These are phyloP conservation scores for Aspergillus pseudotamarii DNA, from an alignment of 2,329 filamentous ascomycete genomes.

Conservation along the genomic window DNA sequence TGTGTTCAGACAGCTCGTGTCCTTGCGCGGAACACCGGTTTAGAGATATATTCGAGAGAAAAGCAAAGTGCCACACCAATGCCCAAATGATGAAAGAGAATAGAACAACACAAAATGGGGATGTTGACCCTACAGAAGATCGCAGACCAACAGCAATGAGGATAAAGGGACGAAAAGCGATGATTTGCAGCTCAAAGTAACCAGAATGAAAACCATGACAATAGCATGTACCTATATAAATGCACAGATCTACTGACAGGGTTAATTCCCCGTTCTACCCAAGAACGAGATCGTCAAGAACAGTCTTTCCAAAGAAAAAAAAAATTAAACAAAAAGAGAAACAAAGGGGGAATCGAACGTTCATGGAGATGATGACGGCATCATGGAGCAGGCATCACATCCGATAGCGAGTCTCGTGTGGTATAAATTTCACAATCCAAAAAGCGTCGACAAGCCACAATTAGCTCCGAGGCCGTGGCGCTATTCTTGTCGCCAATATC, in stretches of 20 bases:
- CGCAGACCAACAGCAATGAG: neutral
- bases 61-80: slow-evolving; percentile 2
- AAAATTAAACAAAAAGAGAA: slow-evolving; percentile 25
- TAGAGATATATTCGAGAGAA: neutral
- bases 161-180: neutral
- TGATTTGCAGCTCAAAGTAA: slow-evolving; percentile 1
- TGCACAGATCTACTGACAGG: slow-evolving; percentile 34
- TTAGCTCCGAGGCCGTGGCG: slow-evolving; percentile 22
- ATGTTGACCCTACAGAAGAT: neutral
- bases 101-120: neutral
- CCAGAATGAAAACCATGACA: slow-evolving; percentile 18
- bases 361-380: slow-evolving; percentile 43
- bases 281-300: slow-evolving; percentile 28
- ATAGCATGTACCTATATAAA: slow-evolving; percentile 26
- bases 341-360: slow-evolving; percentile 46
- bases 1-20: neutral
- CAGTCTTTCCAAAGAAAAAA: slow-evolving; percentile 28
- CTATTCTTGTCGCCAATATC: slow-evolving; percentile 23
- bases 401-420: slow-evolving; percentile 30
- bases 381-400: slow-evolving; percentile 36
- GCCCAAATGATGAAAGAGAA: slow-evolving; percentile 7
- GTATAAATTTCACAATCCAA: slow-evolving; percentile 27
- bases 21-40: neutral
- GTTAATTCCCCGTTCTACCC: slow-evolving; percentile 29
- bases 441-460: slow-evolving; percentile 25